Base-by-base conservation (phyloP, 2,329 filamentous ascomycete genomes). In the Colletotrichum sp. region DNA sequence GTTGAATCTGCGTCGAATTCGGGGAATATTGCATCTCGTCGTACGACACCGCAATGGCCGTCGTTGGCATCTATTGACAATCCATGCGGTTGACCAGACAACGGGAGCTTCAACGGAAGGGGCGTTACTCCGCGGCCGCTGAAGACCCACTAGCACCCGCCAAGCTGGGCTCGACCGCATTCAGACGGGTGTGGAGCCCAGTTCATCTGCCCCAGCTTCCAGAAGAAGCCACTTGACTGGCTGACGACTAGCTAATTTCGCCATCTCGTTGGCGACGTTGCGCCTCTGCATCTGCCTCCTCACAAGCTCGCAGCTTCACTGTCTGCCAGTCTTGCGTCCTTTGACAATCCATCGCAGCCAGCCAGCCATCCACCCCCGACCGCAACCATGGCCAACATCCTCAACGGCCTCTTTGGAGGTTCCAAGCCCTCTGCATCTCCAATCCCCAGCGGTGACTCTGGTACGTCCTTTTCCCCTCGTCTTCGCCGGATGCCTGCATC, bases 381-480 rank as follows among this genome's bases (percentile, higher is more conserved):
- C 77, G 80, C 77, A 79, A 82, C 75, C 81, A 91, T 91, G 89
- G 89, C 89, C 78, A 86, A 89, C 79, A 84, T 93, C 77, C 81
- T 94, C 78, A 93, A 93, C 84, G 91, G 90, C 81, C 84, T 95
- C 80, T 90, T 95, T 79, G 93, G 93, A 80, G 92, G 90, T 81
- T 87, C 87, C 81, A 92, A 94, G 86, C 86, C 91, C 76, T 84
- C 86, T 61, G 86, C 86, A 76, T 87, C 87, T 77, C 84, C 86
- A 47, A 83, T 86, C 66, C 84, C 87, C 57, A 84, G 84, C 76
- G 87, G 83, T 73, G 92, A 95, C 83, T 89, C 92, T 78, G 93
- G 93, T 94, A 87, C 80, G 90, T 38, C 31, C 36, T 43, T 72
- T 68, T 77, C 64, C 64, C 63, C 71, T 66, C 70, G 57, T 24